Evolutionary conservation across 306 rosid genomes (phyloP), one percentile per base, ranked within the genome.

Genomic region (Sicyos edulis): DNA sequence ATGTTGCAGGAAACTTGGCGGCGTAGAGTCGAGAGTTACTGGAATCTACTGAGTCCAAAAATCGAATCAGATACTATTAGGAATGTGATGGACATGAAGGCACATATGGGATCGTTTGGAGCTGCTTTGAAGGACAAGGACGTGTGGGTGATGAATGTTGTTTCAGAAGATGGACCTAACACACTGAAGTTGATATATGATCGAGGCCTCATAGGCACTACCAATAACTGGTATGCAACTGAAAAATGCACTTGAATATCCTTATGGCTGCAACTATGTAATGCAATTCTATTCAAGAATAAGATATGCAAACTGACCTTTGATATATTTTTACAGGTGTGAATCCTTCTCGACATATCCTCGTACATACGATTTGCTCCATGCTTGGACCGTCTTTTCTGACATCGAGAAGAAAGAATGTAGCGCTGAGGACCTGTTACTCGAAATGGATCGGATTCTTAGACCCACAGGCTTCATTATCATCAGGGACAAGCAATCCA

Each of bases 81-180:
- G 85, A 93, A 93, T 44, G 76, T 93, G 77, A 90, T 93, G 99
- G 99, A 93, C 80, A 91, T 93, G 99, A 91, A 93, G 80, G 88
- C 99, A 72, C 65, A 78, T 77, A 81, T 93, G 97, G 96, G 95
- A 26, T 91, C 97, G 51, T 91, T 89, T 82, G 99, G 83, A 51
- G 96, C 99, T 86, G 95, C 97, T 75, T 83, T 93, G 54, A 88
- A 74, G 78, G 89, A 72, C 74, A 93, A 91, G 82, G 77, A 86
- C 71, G 97, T 91, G 63, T 93, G 99, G 99, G 99, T 89, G 83
- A 91, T 93, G 99, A 93, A 91, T 62, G 97, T 87, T 66, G 95
- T 91, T 15, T 87, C 95, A 13, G 85, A 86, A 70, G 96, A 91
- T 63, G 96, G 97, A 79, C 89, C 83, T 11, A 91, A 91, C 81